Conservation (phyloP, 345 rosid genomes). For the Rhodomyrtus tomentosa region DNA sequence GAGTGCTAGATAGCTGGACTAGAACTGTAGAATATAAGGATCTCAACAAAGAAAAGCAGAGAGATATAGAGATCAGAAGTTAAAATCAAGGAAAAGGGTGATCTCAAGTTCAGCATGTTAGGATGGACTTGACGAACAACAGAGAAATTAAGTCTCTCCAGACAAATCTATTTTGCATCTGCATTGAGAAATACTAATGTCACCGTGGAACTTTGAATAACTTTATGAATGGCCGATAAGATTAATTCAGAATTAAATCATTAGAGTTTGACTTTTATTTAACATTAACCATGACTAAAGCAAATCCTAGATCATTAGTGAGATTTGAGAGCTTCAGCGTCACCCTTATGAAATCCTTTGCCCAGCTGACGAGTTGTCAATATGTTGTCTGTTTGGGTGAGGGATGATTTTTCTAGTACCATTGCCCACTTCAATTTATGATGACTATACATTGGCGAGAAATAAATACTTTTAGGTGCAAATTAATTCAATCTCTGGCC, state of each 20-base stretch:
- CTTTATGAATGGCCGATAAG: background rate
- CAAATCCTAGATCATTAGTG: background rate
- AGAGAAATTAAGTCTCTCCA: background rate
- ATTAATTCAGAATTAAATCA: background rate
- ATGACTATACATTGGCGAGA: background rate
- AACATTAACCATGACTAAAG: background rate
- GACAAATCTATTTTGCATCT: background rate
- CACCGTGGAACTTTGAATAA: background rate
- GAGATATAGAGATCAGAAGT: background rate
- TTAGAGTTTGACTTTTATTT: background rate
- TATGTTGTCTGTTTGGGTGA: background rate
- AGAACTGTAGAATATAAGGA: background rate
- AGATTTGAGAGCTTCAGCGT: background rate
- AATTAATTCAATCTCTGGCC: background rate
- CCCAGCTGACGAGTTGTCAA: background rate
- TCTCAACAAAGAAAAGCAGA: background rate
- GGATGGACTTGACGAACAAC: background rate
- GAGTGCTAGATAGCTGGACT: background rate
- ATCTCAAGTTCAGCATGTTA: background rate
- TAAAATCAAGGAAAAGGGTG: background rate
- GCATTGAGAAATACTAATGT: background rate
- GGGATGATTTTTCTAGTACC: background rate
- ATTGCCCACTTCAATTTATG: background rate
- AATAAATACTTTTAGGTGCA: background rate
- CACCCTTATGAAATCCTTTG: background rate